These are phyloP conservation scores for Coemansia sp. DNA, from an alignment of 192 early-diverging fungal species.

Conservation along the genomic window DNA sequence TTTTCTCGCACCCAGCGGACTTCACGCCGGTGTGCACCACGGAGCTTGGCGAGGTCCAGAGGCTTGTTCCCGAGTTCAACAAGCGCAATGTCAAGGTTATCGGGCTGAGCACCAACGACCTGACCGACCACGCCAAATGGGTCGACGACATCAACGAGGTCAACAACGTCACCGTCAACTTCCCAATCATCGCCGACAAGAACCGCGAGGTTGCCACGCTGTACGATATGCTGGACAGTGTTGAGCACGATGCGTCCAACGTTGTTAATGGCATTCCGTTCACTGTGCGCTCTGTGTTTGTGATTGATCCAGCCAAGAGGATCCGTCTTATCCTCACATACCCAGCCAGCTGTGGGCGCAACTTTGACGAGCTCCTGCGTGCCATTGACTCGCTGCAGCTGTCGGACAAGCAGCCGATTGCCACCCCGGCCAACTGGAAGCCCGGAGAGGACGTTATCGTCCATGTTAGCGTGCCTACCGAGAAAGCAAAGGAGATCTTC, in stretches of 20 bases:
- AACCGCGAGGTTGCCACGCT: conserved; percentile 81
- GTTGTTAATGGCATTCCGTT: conserved; percentile 85
- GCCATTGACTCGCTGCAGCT: conserved; percentile 92
- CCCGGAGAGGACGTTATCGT: conserved; percentile 88
- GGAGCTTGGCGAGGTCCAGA: conserved; percentile 91
- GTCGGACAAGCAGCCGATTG: conserved; percentile 82
- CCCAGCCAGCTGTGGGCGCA: conserved; percentile 88
- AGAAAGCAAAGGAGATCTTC: conserved; percentile 84
- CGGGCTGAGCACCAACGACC: conserved; percentile 90
- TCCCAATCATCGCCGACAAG: conserved; percentile 96
- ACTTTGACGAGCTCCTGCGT: conserved; percentile 97
- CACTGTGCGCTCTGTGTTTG: conserved; percentile 94
- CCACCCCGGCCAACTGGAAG: conserved; percentile 95
- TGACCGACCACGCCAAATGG: conserved; percentile 82
- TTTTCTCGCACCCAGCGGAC: conserved; percentile 99
- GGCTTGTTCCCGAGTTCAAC: conserved; percentile 73
- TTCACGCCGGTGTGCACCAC: conserved; percentile 96
- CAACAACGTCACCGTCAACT: conserved; percentile 70
- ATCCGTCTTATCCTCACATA: conserved; percentile 91
- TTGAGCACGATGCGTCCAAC: conserved; percentile 87
- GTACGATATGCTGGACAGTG: conserved; percentile 95
- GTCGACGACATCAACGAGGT: conserved; percentile 93
- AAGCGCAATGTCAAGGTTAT: conserved; percentile 85
- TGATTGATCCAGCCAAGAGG: conserved; percentile 89
- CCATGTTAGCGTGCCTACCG: conserved; percentile 76